A percentile compares a stretch with the other conserved stretches of the same genome.
Conservation (phyloP, 2,329 filamentous ascomycete genomes). For the Myriosclerotinia curreyana region DNA sequence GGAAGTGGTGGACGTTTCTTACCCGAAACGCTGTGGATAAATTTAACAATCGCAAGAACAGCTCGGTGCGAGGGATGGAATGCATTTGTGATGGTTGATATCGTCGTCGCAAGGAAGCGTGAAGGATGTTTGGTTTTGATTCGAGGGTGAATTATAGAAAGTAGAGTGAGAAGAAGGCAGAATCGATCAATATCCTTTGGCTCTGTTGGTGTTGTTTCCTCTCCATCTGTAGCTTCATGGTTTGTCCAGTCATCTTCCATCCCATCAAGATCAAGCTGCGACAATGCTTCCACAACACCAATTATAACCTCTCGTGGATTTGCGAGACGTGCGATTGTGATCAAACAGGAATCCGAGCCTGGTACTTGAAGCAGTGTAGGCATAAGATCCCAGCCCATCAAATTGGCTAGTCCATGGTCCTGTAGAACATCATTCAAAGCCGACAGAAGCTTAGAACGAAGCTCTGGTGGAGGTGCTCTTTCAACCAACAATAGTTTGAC, state of each 20-base stretch:
- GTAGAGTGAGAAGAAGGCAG: conserved; percentile 65
- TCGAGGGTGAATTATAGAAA: conserved; percentile 68
- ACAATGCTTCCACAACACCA: conserved; percentile 72
- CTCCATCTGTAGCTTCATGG: conserved; percentile 25
- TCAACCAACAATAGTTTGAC: no score
- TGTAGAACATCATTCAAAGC: no score
- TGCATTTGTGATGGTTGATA: conserved; percentile 66
- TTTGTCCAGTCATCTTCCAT: conserved; percentile 36
- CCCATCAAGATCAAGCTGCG: conserved; percentile 51
- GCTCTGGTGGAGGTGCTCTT: no score
- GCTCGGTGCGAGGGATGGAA: conserved; percentile 64
- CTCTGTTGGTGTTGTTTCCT: conserved; percentile 27
- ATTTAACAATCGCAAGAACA: conserved; percentile 67
- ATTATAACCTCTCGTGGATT: conserved; percentile 80
- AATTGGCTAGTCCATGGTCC: conserved; percentile 45
- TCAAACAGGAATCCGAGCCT: conserved; percentile 66
- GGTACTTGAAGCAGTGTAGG: conserved; percentile 68
- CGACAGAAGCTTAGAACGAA: no score
- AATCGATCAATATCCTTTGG: conserved; percentile 50
- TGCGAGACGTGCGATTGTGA: conserved; percentile 71
- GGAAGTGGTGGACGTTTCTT: conserved; percentile 63
- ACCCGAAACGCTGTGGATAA: conserved; percentile 66
- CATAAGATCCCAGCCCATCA: conserved; percentile 83
- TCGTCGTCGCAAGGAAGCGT: conserved; percentile 72
- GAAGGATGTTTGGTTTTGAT: conserved; percentile 77